Evolutionary conservation across 1,284 basidiomycete species (phyloP).

Genomic region (Sphaerobolus stellatus): DNA sequence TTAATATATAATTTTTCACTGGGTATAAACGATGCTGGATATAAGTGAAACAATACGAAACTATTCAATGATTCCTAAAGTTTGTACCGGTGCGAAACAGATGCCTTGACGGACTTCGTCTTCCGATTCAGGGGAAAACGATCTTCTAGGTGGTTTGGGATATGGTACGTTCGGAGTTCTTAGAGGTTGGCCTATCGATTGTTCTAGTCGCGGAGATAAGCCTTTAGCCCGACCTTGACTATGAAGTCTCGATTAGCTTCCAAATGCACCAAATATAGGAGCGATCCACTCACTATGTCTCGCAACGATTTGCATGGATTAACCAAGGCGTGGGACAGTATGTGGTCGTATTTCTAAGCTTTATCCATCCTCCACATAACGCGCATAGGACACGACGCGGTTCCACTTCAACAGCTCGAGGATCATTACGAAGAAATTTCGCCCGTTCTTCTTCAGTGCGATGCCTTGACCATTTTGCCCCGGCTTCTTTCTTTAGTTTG

Average conservation of each 20-base stretch:
- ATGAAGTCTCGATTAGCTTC: background rate
- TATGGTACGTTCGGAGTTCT: background rate
- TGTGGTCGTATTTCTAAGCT: slow-evolving; percentile 76
- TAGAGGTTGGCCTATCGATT: background rate
- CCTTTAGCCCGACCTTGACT: background rate
- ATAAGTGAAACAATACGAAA: too few relatives aligned
- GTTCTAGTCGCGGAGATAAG: background rate
- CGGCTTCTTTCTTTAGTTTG: too few relatives aligned
- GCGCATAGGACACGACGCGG: slow-evolving; percentile 71
- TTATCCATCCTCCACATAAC: slow-evolving; percentile 78
- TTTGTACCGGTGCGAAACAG: too few relatives aligned
- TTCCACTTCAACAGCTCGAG: slow-evolving; percentile 76
- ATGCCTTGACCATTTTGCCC: slow-evolving; percentile 25
- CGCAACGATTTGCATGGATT: slow-evolving; percentile 46
- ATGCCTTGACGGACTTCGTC: too few relatives aligned
- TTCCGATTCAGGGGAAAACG: background rate
- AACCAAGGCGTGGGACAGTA: slow-evolving; percentile 84
- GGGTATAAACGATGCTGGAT: too few relatives aligned
- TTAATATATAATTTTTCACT: too few relatives aligned
- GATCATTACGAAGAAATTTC: slow-evolving; percentile 66
- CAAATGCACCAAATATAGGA: background rate
- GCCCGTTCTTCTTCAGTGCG: slow-evolving; percentile 77
- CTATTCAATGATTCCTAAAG: too few relatives aligned
- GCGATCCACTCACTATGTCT: background rate
- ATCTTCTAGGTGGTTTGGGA: too few relatives aligned